Evolutionary conservation across 352 stramenopile genomes (phyloP).

Genomic region (Plasmopara muralis): DNA sequence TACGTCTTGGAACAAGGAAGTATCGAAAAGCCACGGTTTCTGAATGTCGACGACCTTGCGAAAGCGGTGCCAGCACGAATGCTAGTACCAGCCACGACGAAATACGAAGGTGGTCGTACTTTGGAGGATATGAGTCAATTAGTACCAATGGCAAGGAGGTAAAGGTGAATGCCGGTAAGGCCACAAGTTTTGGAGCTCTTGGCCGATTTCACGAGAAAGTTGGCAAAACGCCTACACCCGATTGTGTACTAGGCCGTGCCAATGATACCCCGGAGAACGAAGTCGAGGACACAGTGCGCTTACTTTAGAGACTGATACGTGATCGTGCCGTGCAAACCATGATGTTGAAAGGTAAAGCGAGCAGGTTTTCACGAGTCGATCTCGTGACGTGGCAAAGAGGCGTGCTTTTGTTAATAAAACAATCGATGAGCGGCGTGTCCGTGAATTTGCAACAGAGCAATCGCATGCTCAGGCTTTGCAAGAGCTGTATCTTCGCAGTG

Average conservation of each 20-base stretch:
- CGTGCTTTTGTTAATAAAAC: constrained; percentile 61
- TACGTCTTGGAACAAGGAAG: constrained; percentile 42
- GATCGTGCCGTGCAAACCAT: constrained; percentile 90
- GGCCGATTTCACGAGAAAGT: not conserved
- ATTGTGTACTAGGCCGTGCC: constrained; percentile 37
- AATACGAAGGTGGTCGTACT: constrained; percentile 47
- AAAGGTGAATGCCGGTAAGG: constrained; percentile 6
- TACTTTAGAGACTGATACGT: constrained; percentile 85
- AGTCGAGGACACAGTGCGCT: constrained; percentile 51
- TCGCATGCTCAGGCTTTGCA: constrained; percentile 35
- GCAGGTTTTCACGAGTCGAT: constrained; percentile 78
- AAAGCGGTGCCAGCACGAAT: constrained; percentile 41
- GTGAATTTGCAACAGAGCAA: constrained; percentile 63
- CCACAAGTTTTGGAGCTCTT: not conserved
- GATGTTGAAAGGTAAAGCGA: constrained; percentile 92
- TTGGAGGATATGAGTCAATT: constrained; percentile 77
- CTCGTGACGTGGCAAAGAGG: constrained; percentile 72
- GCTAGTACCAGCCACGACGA: constrained; percentile 30
- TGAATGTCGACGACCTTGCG: constrained; percentile 66
- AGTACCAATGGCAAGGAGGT: constrained; percentile 59
- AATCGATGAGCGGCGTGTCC: constrained; percentile 50
- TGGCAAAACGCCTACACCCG: constrained; percentile 64
- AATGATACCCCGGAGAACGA: constrained; percentile 38
- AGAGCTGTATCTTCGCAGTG: constrained; percentile 51
- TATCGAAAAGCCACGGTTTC: constrained; percentile 44